Conservation (phyloP, 2,329 filamentous ascomycete species). For the Xylaria sp. region DNA sequence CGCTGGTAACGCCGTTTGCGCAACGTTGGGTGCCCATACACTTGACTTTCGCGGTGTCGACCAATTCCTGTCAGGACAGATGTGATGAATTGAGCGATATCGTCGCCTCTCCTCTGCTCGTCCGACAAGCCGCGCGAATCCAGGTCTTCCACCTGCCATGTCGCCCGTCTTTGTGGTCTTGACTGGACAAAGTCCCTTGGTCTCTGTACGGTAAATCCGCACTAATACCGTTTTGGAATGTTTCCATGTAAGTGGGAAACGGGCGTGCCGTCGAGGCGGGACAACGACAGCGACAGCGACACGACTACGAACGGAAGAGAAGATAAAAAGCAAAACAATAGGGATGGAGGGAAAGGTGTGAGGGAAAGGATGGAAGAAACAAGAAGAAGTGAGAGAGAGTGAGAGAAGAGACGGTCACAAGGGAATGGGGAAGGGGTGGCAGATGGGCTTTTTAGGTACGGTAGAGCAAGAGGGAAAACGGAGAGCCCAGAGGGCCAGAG, state of each 20-base stretch:
- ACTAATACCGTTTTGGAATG: conserved; percentile 31
- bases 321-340: conserved; percentile 4
- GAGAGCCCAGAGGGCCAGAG: conserved; percentile 21
- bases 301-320: not conserved
- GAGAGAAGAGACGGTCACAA: conserved; percentile 30
- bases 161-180: conserved; percentile 1
- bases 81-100: conserved; percentile 1
- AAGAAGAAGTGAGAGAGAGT: conserved; percentile 14
- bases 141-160: not conserved
- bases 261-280: conserved; percentile 12
- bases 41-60: conserved; percentile 18
- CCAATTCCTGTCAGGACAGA: conserved; percentile 2
- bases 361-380: conserved; percentile 12
- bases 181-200: not conserved
- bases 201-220: conserved; percentile 15
- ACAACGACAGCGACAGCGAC: conserved; percentile 11
- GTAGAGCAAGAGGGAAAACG: conserved; percentile 29
- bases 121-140: not conserved
- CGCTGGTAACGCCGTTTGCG: conserved; percentile 32
- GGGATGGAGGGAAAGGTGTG: conserved; percentile 3
- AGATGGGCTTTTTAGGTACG: conserved; percentile 37
- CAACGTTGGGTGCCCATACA: conserved; percentile 27
- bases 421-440: conserved; percentile 38
- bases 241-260: conserved; percentile 24
- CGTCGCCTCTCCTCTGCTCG: conserved; percentile 1